Conservation (phyloP, 805 yeast species). For the Starmerella powellii region DNA sequence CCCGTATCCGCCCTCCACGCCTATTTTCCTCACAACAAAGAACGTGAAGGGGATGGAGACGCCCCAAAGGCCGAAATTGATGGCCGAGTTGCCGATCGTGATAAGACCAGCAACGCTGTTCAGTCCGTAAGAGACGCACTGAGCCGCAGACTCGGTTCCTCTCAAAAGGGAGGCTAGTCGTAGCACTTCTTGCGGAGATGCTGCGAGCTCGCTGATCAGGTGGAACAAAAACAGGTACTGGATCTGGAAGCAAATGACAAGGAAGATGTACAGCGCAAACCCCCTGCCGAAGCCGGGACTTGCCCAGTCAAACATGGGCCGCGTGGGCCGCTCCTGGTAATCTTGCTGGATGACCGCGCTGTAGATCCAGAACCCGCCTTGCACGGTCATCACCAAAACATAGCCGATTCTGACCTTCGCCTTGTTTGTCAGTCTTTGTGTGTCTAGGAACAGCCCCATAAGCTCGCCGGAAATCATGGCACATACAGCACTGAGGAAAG, state of each 20-base stretch:
- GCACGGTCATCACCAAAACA: conserved; percentile 34
- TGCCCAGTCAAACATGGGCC: conserved; percentile 32
- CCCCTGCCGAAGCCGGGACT: conserved; percentile 38
- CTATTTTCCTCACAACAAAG: conserved; percentile 3
- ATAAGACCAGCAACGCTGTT: conserved; percentile 10
- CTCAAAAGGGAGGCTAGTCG: conserved; percentile 12
- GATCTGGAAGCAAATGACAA: conserved; percentile 12
- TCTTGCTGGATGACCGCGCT: conserved; percentile 19
- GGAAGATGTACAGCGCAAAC: conserved; percentile 34
- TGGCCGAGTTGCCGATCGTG: conserved; percentile 16
- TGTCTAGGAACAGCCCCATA: conserved; percentile 35
- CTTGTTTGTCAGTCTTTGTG: conserved; percentile 32
- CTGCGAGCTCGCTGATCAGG: conserved; percentile 12
- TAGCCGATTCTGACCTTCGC: conserved; percentile 38
- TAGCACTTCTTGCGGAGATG: conserved; percentile 9
- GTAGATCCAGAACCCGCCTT: conserved; percentile 29
- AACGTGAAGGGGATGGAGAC: conserved; percentile 1
- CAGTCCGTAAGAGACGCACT: conserved; percentile 13
- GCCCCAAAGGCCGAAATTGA: conserved; percentile 17
- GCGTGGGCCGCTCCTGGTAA: conserved; percentile 11
- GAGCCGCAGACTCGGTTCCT: conserved; percentile 15
- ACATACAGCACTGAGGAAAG: conserved; percentile 41
- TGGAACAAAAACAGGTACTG: conserved; percentile 12
- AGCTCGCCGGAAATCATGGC: conserved; percentile 38
- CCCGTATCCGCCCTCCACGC: conserved; percentile 5